These are phyloP conservation scores for Pezicula carpinea DNA, from an alignment of 2,329 filamentous ascomycete genomes.

Conservation along the genomic window DNA sequence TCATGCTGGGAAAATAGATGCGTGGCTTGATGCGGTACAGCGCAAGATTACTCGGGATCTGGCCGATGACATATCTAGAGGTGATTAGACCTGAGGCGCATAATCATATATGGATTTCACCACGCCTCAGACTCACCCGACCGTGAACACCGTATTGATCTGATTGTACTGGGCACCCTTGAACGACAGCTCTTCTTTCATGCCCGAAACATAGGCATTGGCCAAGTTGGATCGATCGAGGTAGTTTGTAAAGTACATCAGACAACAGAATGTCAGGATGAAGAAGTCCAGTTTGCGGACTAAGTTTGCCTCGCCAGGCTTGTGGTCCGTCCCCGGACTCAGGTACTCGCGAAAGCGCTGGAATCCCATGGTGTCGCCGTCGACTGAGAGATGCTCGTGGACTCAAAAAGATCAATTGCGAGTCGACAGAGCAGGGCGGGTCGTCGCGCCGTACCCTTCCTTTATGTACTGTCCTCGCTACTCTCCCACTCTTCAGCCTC, in stretches of 20 bases:
- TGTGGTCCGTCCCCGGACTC: not conserved
- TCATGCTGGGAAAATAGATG: constrained; percentile 59
- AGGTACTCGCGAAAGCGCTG: not conserved
- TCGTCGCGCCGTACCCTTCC: too few relatives aligned
- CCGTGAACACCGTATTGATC: constrained; percentile 45
- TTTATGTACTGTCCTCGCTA: too few relatives aligned
- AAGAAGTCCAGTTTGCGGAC: constrained; percentile 26
- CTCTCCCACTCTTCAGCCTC: too few relatives aligned
- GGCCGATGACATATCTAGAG: constrained; percentile 47
- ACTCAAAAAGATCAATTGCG: not conserved
- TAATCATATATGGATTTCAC: not conserved
- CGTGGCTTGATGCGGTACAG: constrained; percentile 59
- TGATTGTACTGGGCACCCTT: constrained; percentile 45
- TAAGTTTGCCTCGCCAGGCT: constrained; percentile 20
- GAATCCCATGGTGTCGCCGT: not conserved
- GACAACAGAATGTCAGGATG: constrained; percentile 32
- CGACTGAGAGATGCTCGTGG: too few relatives aligned
- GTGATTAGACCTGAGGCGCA: too few relatives aligned
- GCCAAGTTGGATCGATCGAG: constrained; percentile 47
- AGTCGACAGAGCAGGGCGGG: not conserved
- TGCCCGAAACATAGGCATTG: constrained; percentile 51
- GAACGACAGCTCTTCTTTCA: constrained; percentile 46
- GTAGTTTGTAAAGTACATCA: constrained; percentile 32
- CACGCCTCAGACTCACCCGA: constrained; percentile 16
- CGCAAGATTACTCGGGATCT: constrained; percentile 57